Evolutionary conservation across 768 basidiomycete genomes (phyloP).

Genomic region (Galerina sulciceps): DNA sequence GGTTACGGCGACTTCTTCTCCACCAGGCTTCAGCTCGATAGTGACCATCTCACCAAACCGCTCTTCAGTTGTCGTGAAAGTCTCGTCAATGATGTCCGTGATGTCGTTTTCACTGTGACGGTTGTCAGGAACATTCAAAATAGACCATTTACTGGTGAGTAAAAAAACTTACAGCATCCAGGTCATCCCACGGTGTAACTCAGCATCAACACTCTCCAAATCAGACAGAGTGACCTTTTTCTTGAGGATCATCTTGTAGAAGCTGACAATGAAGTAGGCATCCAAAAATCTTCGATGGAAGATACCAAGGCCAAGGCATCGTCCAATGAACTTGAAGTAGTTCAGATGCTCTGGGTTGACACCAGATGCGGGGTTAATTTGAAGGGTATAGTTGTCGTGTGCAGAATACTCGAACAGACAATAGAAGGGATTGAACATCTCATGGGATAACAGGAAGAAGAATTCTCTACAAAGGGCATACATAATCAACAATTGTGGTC

Average conservation of each 20-base stretch:
- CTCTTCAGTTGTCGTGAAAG: slow-evolving; percentile 96
- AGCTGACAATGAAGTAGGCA: slow-evolving; percentile 98
- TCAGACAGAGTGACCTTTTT: slow-evolving; percentile 96
- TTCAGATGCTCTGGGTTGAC: slow-evolving; percentile 99
- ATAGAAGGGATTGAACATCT: slow-evolving; percentile 99
- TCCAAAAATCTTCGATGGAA: slow-evolving; percentile 99
- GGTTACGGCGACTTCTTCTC: slow-evolving; percentile 85
- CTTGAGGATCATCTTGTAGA: slow-evolving; percentile 99
- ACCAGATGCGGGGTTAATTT: slow-evolving; percentile 97
- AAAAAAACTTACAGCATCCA: slow-evolving; percentile 91
- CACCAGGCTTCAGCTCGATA: slow-evolving; percentile 91
- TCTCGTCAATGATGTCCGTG: slow-evolving; percentile 97
- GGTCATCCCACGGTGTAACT: slow-evolving; percentile 90
- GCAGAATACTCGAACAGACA: slow-evolving; percentile 99
- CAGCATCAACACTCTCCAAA: slow-evolving; percentile 95
- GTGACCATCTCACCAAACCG: slow-evolving; percentile 98
- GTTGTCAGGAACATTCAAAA: background rate
- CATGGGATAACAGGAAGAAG: slow-evolving; percentile 99
- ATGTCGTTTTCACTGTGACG: slow-evolving; percentile 89
- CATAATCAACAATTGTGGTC: background rate
- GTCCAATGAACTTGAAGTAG: slow-evolving; percentile 99
- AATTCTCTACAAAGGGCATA: slow-evolving; percentile 73
- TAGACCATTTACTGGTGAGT: background rate
- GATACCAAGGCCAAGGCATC: slow-evolving; percentile 93
- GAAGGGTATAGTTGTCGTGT: slow-evolving; percentile 99